Conservation (phyloP, 2,329 filamentous ascomycete species). For the Fusarium keratoplasticum region DNA sequence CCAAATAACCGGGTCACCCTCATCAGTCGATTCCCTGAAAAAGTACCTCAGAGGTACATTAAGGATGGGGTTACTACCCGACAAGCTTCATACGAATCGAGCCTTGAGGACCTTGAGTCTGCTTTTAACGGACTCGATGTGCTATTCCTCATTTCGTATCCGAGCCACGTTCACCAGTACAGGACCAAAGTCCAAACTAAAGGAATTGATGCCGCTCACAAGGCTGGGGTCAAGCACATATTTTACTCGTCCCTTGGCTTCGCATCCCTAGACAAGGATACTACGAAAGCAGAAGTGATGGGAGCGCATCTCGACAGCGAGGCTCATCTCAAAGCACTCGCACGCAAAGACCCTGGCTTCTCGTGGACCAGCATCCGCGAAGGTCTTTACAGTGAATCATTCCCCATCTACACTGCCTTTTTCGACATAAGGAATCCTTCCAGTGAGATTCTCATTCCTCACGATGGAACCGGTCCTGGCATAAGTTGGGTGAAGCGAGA, state of each 20-base stretch:
- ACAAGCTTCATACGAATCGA: constrained; percentile 29
- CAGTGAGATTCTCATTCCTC: constrained; percentile 4
- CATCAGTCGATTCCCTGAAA: constrained; percentile 25
- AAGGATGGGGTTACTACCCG: neutral
- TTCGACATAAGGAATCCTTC: constrained; percentile 13
- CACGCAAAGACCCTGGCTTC: neutral
- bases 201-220: constrained; percentile 20
- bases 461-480: constrained; percentile 21
- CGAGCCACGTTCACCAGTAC: constrained; percentile 32
- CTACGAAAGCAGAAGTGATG: constrained; percentile 27
- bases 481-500: constrained; percentile 36
- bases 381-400: constrained; percentile 34
- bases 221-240: constrained; percentile 21
- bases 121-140: constrained; percentile 4
- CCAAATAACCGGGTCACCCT: constrained; percentile 23
- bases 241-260: constrained; percentile 34
- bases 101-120: neutral
- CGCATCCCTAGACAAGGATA: neutral
- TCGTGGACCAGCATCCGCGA: constrained; percentile 32
- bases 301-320: constrained; percentile 32
- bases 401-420: constrained; percentile 33
- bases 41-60: constrained; percentile 1
- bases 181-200: constrained; percentile 9
- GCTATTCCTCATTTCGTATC: constrained; percentile 32
- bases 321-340: constrained; percentile 1